Base-by-base conservation (phyloP, 306 rosid genomes). In the Hippophae tibetana region DNA sequence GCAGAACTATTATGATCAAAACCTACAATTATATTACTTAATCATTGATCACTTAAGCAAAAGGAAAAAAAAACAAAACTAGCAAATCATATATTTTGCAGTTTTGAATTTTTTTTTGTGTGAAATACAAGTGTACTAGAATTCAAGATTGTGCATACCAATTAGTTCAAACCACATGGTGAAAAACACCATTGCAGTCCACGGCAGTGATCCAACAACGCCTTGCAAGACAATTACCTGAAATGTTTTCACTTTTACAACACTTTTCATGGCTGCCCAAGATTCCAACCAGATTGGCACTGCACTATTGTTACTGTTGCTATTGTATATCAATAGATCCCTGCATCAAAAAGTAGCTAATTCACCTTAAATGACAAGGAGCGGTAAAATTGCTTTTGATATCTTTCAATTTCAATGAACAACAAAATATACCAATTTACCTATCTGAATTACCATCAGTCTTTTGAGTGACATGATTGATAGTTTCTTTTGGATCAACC, bases 121-220 rank as follows among this genome's bases (percentile, higher is more conserved):
- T 7, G 9, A 10, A 14, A 7, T 52, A 13, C 57, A 13, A 5
- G 8, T 8, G 43, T 5, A 40, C n/a, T 13, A 27, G 13, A 65
- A 54, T 27, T 56, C 13, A 47, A 61, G 31, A 58, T 63, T 46
- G 64, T 58, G 48, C 83, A 71, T 77, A 88, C 99, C 99, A 10
- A 92, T 82, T 56, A 92, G 77, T 80, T 92, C 88, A 43, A 92
- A 92, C 99, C 99, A 88, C 99, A 88, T 88, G 50, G 99, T 92
- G 85, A 92, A 88, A 85, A 92, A 92, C 76, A 92, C 99, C 99
- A 88, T 92, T 74, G 99, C 96, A 55, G 96, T 92, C 99, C 99
- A 92, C 12, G 99, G 99, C 42, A 92, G 82, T 7, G 96, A 92
- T 42, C 96, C 96, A 60, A 92, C 73, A 61, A 88, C 64, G 40